These are phyloP conservation scores for Cladosporium sp. DNA, from an alignment of 2,329 filamentous ascomycete genomes.

Conservation along the genomic window DNA sequence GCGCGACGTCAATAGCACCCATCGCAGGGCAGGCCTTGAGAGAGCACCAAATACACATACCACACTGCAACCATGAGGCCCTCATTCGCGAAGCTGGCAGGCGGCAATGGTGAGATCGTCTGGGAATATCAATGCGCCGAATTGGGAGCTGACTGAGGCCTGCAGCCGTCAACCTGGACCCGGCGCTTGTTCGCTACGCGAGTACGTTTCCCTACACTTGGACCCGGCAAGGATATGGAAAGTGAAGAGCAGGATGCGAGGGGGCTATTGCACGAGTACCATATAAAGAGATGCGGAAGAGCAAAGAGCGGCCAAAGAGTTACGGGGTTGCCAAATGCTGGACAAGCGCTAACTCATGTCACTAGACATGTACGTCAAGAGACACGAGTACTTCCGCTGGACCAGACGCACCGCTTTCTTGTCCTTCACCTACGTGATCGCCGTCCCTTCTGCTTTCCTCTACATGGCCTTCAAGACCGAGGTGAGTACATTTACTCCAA, in stretches of 20 bases:
- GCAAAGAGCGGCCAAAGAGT: background rate
- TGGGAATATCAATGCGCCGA: background rate
- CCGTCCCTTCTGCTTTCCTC: conserved; percentile 70
- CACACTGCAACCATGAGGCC: conserved; percentile 31
- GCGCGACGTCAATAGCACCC: conserved; percentile 13
- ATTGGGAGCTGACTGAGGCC: conserved; percentile 22
- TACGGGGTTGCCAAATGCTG: background rate
- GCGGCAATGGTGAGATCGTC: conserved; percentile 37
- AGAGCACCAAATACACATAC: conserved; percentile 14
- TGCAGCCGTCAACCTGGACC: conserved; percentile 53
- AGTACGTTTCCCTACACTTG: conserved; percentile 46
- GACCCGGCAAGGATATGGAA: conserved; percentile 32
- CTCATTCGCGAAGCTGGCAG: conserved; percentile 37
- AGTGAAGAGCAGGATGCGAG: background rate
- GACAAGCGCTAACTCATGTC: conserved; percentile 19
- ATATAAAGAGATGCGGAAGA: background rate
- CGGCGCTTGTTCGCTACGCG: conserved; percentile 58
- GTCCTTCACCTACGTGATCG: conserved; percentile 72
- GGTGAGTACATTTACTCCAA: conserved; percentile 58
- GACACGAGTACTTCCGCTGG: conserved; percentile 96
- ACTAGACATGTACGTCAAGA: conserved; percentile 77
- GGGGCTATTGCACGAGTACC: background rate
- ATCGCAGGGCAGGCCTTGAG: conserved; percentile 13
- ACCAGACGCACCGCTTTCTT: conserved; percentile 79
- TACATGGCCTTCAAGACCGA: conserved; percentile 78